Percentiles rank a stretch among this genome's conserved stretches.
These are phyloP conservation scores for Euphorbia lathyris DNA, from an alignment of 345 rosid genomes.

Conservation along the genomic window DNA sequence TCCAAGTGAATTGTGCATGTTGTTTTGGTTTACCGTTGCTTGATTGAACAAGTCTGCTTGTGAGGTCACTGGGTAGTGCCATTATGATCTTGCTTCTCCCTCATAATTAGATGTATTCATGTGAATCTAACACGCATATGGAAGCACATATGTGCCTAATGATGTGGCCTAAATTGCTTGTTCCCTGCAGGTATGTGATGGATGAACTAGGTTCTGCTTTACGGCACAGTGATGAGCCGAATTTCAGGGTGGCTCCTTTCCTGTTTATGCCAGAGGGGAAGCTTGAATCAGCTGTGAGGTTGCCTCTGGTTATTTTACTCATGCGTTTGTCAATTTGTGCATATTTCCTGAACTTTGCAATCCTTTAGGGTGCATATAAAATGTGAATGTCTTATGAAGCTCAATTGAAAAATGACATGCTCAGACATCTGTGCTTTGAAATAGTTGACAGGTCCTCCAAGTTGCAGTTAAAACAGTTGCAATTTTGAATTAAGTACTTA, in stretches of 20 bases:
- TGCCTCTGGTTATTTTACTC: background rate
- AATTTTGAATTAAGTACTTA: background rate
- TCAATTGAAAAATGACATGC: background rate
- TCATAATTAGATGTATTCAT: too few relatives aligned
- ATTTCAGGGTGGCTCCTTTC: conserved; percentile 85
- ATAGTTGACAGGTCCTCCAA: background rate
- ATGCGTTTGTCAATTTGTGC: conserved; percentile 11
- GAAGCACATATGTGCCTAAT: background rate
- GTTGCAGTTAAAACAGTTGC: background rate
- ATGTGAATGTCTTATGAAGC: background rate
- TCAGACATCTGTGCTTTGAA: background rate
- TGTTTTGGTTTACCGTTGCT: background rate
- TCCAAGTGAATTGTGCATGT: background rate
- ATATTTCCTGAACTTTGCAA: conserved; percentile 8
- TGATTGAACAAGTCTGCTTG: background rate
- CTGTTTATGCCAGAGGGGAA: conserved; percentile 88
- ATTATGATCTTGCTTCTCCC: background rate
- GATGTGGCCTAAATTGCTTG: background rate
- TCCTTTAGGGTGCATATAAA: background rate
- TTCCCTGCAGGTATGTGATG: conserved; percentile 80
- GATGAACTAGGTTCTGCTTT: conserved; percentile 94
- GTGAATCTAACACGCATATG: background rate
- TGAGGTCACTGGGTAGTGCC: background rate
- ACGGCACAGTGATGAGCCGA: conserved; percentile 84
- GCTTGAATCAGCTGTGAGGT: conserved; percentile 89